Evolutionary conservation across 345 rosid species (phyloP).

Genomic region (Adansonia digitata): DNA sequence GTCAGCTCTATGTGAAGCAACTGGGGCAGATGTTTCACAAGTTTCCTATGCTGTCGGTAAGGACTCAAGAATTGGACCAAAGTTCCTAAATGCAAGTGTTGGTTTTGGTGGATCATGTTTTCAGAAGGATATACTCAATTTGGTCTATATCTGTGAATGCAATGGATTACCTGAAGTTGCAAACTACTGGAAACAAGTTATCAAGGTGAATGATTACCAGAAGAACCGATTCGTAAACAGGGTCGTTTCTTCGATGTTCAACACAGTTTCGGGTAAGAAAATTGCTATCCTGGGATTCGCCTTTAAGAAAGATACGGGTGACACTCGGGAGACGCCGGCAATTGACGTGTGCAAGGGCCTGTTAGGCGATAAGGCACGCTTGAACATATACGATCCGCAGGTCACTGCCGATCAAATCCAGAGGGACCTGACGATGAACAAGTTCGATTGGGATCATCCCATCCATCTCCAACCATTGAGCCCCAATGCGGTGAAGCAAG

Average conservation of each 20-base stretch:
- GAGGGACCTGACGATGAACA: slow-evolving; percentile 60
- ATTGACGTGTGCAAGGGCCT: slow-evolving; percentile 81
- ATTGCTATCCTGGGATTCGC: slow-evolving; percentile 79
- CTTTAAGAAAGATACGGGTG: slow-evolving; percentile 85
- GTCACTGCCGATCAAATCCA: slow-evolving; percentile 71
- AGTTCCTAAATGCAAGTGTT: slow-evolving; percentile 77
- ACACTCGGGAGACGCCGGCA: slow-evolving; percentile 80
- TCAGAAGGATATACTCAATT: slow-evolving; percentile 71
- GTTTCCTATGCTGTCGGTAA: slow-evolving; percentile 70
- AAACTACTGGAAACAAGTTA: slow-evolving; percentile 76
- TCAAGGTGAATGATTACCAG: slow-evolving; percentile 75
- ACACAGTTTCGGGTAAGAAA: slow-evolving; percentile 67
- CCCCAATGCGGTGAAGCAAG: slow-evolving; percentile 54
- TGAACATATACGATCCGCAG: slow-evolving; percentile 80
- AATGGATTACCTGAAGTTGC: slow-evolving; percentile 75
- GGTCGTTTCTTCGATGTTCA: slow-evolving; percentile 79
- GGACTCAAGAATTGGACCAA: slow-evolving; percentile 71
- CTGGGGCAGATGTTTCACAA: slow-evolving; percentile 70
- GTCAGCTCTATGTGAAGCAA: slow-evolving; percentile 85
- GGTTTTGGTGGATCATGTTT: slow-evolving; percentile 91
- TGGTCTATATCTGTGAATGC: slow-evolving; percentile 79
- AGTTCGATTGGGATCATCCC: slow-evolving; percentile 85
- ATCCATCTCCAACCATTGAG: slow-evolving; percentile 67
- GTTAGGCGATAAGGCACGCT: slow-evolving; percentile 54
- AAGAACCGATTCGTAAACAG: slow-evolving; percentile 69